A percentile compares a stretch with the other conserved stretches of the same genome.
Conservation (phyloP, 345 rosid species). For the Eucalyptus dawsonii region DNA sequence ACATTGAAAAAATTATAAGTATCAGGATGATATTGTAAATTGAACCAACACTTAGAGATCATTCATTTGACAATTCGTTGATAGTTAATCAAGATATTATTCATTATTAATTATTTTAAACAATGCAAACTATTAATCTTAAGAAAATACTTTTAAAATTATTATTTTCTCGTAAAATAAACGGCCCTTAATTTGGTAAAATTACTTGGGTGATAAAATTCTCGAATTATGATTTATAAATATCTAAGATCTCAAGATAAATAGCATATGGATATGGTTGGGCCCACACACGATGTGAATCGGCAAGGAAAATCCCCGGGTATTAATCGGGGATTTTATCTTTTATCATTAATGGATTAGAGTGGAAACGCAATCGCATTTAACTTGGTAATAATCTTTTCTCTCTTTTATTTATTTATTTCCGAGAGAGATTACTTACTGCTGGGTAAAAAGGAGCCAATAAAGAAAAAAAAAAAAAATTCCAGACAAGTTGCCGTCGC, state of each 20-base stretch:
- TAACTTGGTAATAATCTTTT: background rate
- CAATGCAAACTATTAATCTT: too few species aligned
- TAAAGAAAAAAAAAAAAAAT: background rate
- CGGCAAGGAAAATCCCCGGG: background rate
- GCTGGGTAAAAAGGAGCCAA: background rate
- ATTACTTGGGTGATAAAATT: background rate
- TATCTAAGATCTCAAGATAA: background rate
- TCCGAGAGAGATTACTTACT: background rate
- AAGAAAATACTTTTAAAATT: too few species aligned
- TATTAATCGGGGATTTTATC: background rate
- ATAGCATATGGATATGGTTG: background rate
- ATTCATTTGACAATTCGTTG: rapidly evolving
- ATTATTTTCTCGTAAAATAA: too few species aligned
- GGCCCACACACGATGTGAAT: background rate
- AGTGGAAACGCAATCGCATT: background rate
- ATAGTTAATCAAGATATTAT: too few species aligned
- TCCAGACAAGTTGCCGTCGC: background rate
- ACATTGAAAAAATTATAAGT: too few species aligned
- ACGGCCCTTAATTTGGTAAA: background rate
- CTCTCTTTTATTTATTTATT: too few species aligned
- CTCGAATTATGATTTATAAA: background rate
- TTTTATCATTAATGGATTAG: background rate
- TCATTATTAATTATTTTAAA: too few species aligned
- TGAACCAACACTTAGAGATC: too few species aligned
- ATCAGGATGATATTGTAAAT: too few species aligned